Base-by-base conservation (phyloP, 2,329 filamentous ascomycete genomes). In the Nemania sp. region DNA sequence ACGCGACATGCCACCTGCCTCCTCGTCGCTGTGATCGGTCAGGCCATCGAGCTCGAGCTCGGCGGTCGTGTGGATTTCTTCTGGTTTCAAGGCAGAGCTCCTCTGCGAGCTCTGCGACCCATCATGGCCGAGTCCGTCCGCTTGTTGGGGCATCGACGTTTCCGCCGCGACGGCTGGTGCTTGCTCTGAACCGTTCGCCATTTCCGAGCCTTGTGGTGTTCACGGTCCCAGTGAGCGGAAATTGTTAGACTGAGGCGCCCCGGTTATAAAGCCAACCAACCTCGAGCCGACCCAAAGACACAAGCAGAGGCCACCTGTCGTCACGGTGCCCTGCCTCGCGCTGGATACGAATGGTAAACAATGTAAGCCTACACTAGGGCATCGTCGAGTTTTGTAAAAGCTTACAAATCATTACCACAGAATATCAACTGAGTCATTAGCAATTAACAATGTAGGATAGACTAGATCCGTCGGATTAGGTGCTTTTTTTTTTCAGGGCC, bases 1-100 rank as follows among this genome's bases (percentile, higher is more conserved):
- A 32, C 12, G 47, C 46, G 68, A 68, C 57, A 65, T 42, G 3
- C 46, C 59, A 12, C 46, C 59, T 11, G 53, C 43, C 55, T 69
- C 68, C n/a, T 54, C 47, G 21, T 67, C 62, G 18, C 53, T 56
- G n/a, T 42, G 40, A 5, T 49, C 50, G 1, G 29, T 37, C 4
- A 21, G 45, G 5, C 49, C 50, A 1, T 25, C 40, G 3, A 21
- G 45, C 1, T 5, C 35, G 32, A 15, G 35, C 12, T 20, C 29
- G 4, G n/a, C 37, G 17, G 25, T 49, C 18, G 12, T 17, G 40
- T 25, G 12, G 10, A 21, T 43, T 40, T 51, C 48, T 47, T 21
- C 60, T 13, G 34, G 50, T 49, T 53, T 39, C 6, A 48, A n/a
- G 12, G 29, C 60, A 20, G 65, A 64, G 52, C 42, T 63, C 17